Evolutionary conservation across 78 protist genomes (phyloP), one percentile per base, ranked within the genome.

Genomic region (Polysphondylium violaceum): DNA sequence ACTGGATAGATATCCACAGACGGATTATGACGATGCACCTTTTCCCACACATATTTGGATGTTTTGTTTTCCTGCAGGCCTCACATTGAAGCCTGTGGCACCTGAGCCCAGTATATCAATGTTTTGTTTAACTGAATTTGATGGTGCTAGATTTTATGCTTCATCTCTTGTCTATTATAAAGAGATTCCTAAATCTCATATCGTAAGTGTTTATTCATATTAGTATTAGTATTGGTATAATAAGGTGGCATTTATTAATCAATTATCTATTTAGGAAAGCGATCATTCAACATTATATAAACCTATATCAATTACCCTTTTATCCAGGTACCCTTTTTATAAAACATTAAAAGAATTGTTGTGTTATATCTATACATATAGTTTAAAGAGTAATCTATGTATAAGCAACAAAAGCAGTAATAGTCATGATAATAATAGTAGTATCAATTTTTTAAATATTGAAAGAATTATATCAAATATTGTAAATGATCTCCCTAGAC

Each of bases 61-160:
- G 91, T 90, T 90, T 55, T 78, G 94, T 78, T 76, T 90, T 41
- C 94, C 94, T 43, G 41, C 36, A 21, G 94, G 94, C 17, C 44
- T 90, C 31, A 43, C 7, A 19, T 16, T 90, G 29, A 67, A 71
- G 27, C 58, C 51, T 14, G 40, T 25, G 21, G 41, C 31, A 12
- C 40, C 16, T 8, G 85, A 76, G 19, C 94, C 95, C 23, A 50
- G 75, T 9, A 12, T 79, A 25, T 91, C 89, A 64, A 71, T 44
- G 67, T 91, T 81, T 59, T 68, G 83, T 76, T 40, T 91, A 38
- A 91, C 95, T 2, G 83, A 76, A 9, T 69, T 79, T 0, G 78
- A 60, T 44, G 95, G 95, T n/a, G 38, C 89, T 6, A 60, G 90
- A 76, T 60, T 67, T 27, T 91, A 79, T 59, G 85, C 86, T 21